Evolutionary conservation across 1,139 yeast genomes (phyloP).

Genomic region (Lodderomyces theae): DNA sequence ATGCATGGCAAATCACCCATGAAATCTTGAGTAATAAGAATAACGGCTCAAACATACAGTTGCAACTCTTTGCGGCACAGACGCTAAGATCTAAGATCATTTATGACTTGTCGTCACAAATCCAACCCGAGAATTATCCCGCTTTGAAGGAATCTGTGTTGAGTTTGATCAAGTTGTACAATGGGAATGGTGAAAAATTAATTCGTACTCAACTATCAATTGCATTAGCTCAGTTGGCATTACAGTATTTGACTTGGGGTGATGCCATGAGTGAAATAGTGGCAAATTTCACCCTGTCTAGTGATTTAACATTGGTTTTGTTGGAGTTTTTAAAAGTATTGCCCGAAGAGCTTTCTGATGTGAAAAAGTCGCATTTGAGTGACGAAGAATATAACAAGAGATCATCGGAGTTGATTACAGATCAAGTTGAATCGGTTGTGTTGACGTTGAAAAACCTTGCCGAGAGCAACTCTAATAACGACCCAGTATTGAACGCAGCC

Average conservation of each 20-base stretch:
- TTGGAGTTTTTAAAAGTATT: slow-evolving; percentile 80
- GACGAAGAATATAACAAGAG: slow-evolving; percentile 76
- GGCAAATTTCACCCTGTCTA: slow-evolving; percentile 38
- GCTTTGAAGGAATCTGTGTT: slow-evolving; percentile 63
- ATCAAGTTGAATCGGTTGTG: slow-evolving; percentile 70
- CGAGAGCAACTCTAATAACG: slow-evolving; percentile 21
- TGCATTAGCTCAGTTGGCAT: slow-evolving; percentile 75
- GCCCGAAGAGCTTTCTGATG: slow-evolving; percentile 87
- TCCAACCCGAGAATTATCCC: slow-evolving; percentile 52
- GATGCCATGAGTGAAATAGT: slow-evolving; percentile 70
- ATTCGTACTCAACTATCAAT: slow-evolving; percentile 79
- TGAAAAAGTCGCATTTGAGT: slow-evolving; percentile 72
- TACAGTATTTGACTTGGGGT: slow-evolving; percentile 74
- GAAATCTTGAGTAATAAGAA: slow-evolving; percentile 25
- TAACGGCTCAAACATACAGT: slow-evolving; percentile 34
- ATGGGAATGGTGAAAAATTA: slow-evolving; percentile 45
- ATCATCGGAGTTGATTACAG: slow-evolving; percentile 57
- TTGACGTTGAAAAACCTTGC: slow-evolving; percentile 54
- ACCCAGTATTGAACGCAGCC: slow-evolving; percentile 26
- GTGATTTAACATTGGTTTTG: slow-evolving; percentile 19
- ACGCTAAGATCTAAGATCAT: slow-evolving; percentile 81
- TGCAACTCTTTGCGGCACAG: slow-evolving; percentile 84
- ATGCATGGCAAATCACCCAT: slow-evolving; percentile 62
- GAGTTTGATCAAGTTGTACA: slow-evolving; percentile 50
- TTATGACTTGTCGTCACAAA: slow-evolving; percentile 74